Conservation (phyloP, 1,139 yeast genomes). For the Taphrina populina region DNA sequence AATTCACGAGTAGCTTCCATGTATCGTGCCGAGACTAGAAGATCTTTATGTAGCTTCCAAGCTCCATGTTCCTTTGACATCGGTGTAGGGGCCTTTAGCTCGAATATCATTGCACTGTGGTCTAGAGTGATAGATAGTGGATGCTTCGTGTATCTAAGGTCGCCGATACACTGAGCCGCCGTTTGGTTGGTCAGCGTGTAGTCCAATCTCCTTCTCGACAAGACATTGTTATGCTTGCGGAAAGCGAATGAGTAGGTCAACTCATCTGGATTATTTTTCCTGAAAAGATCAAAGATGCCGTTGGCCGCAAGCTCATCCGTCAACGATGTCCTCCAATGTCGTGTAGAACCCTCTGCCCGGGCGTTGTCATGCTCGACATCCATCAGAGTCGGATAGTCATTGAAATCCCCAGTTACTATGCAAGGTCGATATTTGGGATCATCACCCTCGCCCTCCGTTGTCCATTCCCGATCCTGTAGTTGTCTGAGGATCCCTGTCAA, state of each 20-base stretch:
- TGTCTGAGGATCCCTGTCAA: neutral
- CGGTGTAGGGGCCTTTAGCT: neutral
- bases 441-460: neutral
- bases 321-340: neutral
- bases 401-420: slow-evolving; percentile 1
- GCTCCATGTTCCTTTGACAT: neutral
- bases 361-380: neutral
- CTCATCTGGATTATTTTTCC: neutral
- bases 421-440: neutral
- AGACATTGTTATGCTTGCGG: neutral
- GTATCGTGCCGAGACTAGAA: neutral
- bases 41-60: neutral
- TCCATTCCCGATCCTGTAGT: neutral
- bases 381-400: neutral
- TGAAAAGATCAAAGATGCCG: neutral
- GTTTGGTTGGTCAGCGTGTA: neutral
- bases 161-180: neutral
- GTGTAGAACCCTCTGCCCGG: neutral
- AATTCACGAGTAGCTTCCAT: neutral
- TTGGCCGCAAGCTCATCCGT: neutral
- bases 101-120: neutral
- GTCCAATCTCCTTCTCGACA: neutral
- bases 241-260: neutral
- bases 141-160: neutral
- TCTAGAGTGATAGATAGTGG: neutral